Conservation (phyloP, 768 basidiomycete genomes). For the Suillus bovinus region DNA sequence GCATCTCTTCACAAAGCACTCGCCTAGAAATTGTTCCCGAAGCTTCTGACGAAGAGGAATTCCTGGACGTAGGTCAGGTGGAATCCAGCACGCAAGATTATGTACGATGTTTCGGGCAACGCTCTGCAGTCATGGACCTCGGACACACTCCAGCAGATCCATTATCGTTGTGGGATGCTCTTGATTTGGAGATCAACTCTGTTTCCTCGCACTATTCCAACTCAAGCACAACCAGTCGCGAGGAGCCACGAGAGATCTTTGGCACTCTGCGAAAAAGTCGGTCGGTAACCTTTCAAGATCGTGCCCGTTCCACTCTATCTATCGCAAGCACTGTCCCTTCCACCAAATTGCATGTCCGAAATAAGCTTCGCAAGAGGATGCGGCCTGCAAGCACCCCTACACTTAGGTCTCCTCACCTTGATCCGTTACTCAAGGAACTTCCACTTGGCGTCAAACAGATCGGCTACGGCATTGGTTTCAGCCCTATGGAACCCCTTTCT, state of each 20-base stretch:
- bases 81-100: neutral
- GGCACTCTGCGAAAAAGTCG: constrained; percentile 28
- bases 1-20: constrained; percentile 14
- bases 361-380: constrained; percentile 42
- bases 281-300: constrained; percentile 15
- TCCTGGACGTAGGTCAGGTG: constrained; percentile 10
- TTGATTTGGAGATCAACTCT: constrained; percentile 39
- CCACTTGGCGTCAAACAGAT: constrained; percentile 38
- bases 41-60: constrained; percentile 22
- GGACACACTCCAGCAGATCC: constrained; percentile 29
- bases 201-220: constrained; percentile 17
- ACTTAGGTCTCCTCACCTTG: constrained; percentile 11
- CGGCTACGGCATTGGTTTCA: constrained; percentile 49
- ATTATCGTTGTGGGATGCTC: constrained; percentile 43
- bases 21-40: constrained; percentile 15
- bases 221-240: constrained; percentile 1
- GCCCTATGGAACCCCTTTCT: neutral
- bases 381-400: constrained; percentile 37
- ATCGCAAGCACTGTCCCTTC: constrained; percentile 36
- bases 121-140: constrained; percentile 12
- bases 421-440: constrained; percentile 29
- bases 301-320: constrained; percentile 36
- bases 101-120: neutral
- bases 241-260: constrained; percentile 28
- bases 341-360: constrained; percentile 30